These are phyloP conservation scores for Gymnopilus dilepis DNA, from an alignment of 768 basidiomycete genomes.

Conservation along the genomic window DNA sequence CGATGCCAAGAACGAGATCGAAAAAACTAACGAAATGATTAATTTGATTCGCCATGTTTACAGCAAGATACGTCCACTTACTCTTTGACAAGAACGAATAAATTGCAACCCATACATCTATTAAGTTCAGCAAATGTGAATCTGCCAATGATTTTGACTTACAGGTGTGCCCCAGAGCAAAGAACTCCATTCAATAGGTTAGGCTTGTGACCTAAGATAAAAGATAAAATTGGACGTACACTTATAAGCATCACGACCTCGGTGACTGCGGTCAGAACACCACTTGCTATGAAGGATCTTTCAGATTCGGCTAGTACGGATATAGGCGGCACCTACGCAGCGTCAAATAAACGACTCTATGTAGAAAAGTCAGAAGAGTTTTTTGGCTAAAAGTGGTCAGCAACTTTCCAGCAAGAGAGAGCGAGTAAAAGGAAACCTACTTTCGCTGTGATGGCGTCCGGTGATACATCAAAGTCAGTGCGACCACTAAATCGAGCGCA, in stretches of 20 bases:
- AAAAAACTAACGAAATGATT: background rate
- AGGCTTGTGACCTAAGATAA: background rate
- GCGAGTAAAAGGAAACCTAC: too few species aligned
- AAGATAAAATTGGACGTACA: background rate
- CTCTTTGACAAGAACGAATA: background rate
- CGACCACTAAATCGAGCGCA: background rate
- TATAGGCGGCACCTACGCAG: too few species aligned
- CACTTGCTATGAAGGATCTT: background rate
- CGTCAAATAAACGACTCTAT: too few species aligned
- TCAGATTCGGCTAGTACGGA: too few species aligned
- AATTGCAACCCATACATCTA: background rate
- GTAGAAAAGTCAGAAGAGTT: too few species aligned
- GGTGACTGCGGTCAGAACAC: background rate
- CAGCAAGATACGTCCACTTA: background rate
- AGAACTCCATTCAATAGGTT: background rate
- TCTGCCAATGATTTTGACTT: background rate
- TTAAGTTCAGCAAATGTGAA: background rate
- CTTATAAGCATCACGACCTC: background rate
- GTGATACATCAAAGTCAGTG: background rate
- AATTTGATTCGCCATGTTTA: background rate
- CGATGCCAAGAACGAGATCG: background rate
- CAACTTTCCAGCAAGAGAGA: too few species aligned
- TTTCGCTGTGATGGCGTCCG: too few species aligned
- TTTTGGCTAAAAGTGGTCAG: too few species aligned
- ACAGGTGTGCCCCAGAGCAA: background rate